These are phyloP conservation scores for Trichoderma aggressivum DNA, from an alignment of 2,329 filamentous ascomycete species.

Conservation along the genomic window DNA sequence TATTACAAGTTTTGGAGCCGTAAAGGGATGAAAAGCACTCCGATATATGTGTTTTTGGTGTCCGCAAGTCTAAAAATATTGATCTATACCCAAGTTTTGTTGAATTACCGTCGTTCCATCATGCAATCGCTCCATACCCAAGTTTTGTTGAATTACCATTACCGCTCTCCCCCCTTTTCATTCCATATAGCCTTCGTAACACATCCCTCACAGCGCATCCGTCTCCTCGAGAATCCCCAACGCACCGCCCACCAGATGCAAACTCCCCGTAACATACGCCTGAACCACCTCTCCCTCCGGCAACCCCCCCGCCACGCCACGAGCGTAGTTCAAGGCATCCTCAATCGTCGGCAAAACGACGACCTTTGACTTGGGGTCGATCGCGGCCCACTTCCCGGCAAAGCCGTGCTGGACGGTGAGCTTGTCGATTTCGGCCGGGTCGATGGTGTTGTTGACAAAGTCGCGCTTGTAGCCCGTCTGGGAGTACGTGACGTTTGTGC, in stretches of 20 bases:
- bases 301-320: constrained; percentile 23
- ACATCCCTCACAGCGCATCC: constrained; percentile 36
- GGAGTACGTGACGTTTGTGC: constrained; percentile 66
- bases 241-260: constrained; percentile 59
- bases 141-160: background rate
- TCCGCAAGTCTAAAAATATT: background rate
- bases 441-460: constrained; percentile 54
- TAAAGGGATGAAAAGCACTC: constrained; percentile 20
- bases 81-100: background rate
- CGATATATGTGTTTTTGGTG: background rate
- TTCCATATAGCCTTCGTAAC: background rate
- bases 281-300: constrained; percentile 38
- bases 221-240: constrained; percentile 48
- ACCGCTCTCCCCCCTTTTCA: background rate
- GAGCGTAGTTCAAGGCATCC: constrained; percentile 49
- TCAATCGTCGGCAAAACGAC: constrained; percentile 52
- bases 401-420: constrained; percentile 53
- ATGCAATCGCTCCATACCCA: background rate
- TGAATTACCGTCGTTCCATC: background rate
- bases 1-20: constrained; percentile 67
- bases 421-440: constrained; percentile 49
- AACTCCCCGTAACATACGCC: constrained; percentile 58
- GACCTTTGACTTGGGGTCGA: constrained; percentile 47
- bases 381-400: constrained; percentile 47
- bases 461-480: constrained; percentile 52